Evolutionary conservation across 176 grass and related monocot genomes (phyloP), one percentile per base, ranked within the genome.

Genomic region (Aegilops tauschii): DNA sequence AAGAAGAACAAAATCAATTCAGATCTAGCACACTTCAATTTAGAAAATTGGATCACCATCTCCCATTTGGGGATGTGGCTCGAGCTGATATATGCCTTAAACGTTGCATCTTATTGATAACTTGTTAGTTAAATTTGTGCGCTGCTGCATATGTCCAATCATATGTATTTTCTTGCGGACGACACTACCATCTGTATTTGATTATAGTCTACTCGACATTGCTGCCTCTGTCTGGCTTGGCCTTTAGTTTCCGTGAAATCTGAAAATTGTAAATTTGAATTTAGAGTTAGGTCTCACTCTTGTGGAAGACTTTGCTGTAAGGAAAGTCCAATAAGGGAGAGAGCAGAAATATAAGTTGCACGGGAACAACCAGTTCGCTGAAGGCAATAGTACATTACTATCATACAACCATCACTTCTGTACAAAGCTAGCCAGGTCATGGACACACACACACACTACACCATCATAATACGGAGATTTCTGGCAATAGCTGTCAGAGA

Each of bases 371-470:
- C 36, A 69, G 78, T 63, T 66, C 62, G 81, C 89, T 69, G 47
- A 84, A 61, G 61, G 81, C 45, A 80, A 76, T 12, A 84, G 20
- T 80, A 84, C 85, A 84, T 84, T 74, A 87, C 69, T 40, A 64
- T 76, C 69, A 21, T 62, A 88, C 81, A 84, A 76, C 36, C 70
- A 70, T 37, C 65, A 31, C 77, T 69, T 62, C 2, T 84, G 68
- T 88, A 91, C 85, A 91, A 69, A 69, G 85, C 85, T 84, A 76
- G 69, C 29, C 40, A 87, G 30, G 30, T 69, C 10, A 29, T 71
- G 65, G 49, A 81, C 49, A 28, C 13, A 40, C 9, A 40, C 9
- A 80, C 76, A 49, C 81, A 37, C 77, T 76, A 70, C 27, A 80
- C 59, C 75, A 69, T 76, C 61, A 70, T 76, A 88, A 50, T 76